Evolutionary conservation across 139 green algal species (phyloP).

Genomic region (Mesostigma viride): DNA sequence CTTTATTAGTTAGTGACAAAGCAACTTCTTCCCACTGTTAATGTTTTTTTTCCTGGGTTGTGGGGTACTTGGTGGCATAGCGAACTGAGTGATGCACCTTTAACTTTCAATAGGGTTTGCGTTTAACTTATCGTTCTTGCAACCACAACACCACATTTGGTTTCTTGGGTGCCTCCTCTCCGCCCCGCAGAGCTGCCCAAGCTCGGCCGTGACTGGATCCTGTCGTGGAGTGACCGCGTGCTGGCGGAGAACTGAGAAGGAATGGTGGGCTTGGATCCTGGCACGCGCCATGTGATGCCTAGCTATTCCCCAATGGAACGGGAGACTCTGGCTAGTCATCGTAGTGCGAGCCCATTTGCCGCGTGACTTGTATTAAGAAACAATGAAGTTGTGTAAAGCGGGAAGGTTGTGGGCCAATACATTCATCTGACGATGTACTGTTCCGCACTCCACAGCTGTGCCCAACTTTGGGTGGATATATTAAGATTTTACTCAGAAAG

Average conservation of each 20-base stretch:
- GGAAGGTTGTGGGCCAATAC: too few species aligned
- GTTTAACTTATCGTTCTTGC: background rate
- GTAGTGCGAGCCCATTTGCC: too few species aligned
- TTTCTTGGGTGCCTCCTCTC: background rate
- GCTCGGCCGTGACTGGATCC: slow-evolving; percentile 15
- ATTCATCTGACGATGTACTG: too few species aligned
- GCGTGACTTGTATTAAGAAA: too few species aligned
- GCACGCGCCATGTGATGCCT: too few species aligned
- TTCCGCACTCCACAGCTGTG: too few species aligned
- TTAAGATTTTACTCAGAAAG: too few species aligned
- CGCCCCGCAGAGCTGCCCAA: slow-evolving; percentile 17
- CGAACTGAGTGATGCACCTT: background rate
- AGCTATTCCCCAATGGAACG: too few species aligned
- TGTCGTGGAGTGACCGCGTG: slow-evolving; percentile 26
- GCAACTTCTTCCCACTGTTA: background rate
- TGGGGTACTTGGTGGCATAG: background rate
- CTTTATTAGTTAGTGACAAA: background rate
- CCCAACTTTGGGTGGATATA: too few species aligned
- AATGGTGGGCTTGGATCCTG: too few species aligned
- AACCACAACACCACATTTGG: background rate
- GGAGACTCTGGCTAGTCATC: too few species aligned
- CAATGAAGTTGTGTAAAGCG: too few species aligned
- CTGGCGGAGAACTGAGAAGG: slow-evolving; percentile 7
- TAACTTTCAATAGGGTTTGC: background rate
- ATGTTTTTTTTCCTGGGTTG: background rate